A percentile compares a stretch with the other conserved stretches of the same genome.
phyloP scores from a whole-genome alignment of 805 yeast genomes.

The Saccharomyces paradoxus region DNA sequence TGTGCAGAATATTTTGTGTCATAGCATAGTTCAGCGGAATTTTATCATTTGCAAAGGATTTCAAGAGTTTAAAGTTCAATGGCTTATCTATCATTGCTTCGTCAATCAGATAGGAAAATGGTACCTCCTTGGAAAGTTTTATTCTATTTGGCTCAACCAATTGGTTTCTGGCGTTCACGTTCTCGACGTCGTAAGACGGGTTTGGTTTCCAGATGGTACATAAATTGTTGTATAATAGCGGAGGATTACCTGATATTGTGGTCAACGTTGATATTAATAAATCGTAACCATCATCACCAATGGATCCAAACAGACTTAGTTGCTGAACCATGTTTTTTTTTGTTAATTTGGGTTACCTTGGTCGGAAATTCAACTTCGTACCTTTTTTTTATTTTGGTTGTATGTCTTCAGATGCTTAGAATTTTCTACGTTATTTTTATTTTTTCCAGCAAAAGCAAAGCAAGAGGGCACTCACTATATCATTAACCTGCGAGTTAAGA shows the following conservation, averaged over 20 bases:
- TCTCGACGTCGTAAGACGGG: slow-evolving; percentile 19
- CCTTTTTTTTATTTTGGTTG: neutral
- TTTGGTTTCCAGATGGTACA: slow-evolving; percentile 26
- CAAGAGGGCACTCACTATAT: neutral
- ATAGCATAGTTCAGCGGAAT: slow-evolving; percentile 10
- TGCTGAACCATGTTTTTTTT: slow-evolving; percentile 27
- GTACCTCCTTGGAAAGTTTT: slow-evolving; percentile 19
- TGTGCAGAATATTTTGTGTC: neutral
- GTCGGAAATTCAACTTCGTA: neutral
- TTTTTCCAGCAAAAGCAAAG: neutral
- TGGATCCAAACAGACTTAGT: slow-evolving; percentile 22
- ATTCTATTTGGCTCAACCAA: slow-evolving; percentile 27
- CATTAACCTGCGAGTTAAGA: neutral
- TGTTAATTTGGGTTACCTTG: neutral
- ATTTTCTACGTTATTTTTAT: neutral
- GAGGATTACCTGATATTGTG: slow-evolving; percentile 25
- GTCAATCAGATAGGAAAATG: slow-evolving; percentile 10
- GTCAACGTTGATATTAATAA: slow-evolving; percentile 24
- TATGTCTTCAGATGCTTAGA: neutral
- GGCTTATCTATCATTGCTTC: neutral
- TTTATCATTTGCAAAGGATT: slow-evolving; percentile 7
- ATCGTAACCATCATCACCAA: slow-evolving; percentile 25
- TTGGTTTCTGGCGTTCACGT: slow-evolving; percentile 25
- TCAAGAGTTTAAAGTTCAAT: slow-evolving; percentile 16
- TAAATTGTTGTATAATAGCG: slow-evolving; percentile 22